These are phyloP conservation scores for Vitis riparia DNA, from an alignment of 164 flowering plant species.

Conservation along the genomic window DNA sequence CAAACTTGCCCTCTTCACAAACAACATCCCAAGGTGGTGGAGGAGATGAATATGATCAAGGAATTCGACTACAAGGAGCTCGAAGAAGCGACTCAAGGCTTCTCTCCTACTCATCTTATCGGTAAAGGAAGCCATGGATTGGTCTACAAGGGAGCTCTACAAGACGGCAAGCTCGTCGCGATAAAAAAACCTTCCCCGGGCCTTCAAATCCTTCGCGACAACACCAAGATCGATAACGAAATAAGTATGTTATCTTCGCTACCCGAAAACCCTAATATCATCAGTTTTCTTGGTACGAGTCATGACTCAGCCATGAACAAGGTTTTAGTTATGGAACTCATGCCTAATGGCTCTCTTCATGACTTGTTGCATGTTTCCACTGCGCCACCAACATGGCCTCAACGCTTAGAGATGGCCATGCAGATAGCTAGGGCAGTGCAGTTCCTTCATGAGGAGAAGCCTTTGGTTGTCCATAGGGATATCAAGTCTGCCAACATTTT, in stretches of 20 bases:
- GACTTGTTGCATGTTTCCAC: conserved; percentile 36
- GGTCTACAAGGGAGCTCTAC: conserved; percentile 53
- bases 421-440: conserved; percentile 52
- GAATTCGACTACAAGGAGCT: conserved; percentile 45
- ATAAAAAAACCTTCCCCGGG: conserved; percentile 42
- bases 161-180: conserved; percentile 39
- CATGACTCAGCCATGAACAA: conserved; percentile 19
- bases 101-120: conserved; percentile 44
- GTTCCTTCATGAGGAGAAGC: conserved; percentile 44
- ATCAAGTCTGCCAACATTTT: conserved; percentile 63
- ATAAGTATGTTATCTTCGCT: conserved; percentile 46
- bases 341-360: conserved; percentile 70
- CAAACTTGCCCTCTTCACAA: no score
- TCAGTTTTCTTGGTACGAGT: conserved; percentile 49
- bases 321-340: conserved; percentile 60
- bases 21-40: no score
- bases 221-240: conserved; percentile 59
- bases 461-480: conserved; percentile 58
- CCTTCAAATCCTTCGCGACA: conserved; percentile 39
- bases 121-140: conserved; percentile 89
- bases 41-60: conserved; percentile 13
- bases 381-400: conserved; percentile 43
- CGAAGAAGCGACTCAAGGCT: conserved; percentile 52
- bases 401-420: conserved; percentile 43
- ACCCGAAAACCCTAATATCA: conserved; percentile 19